Conservation (phyloP, 352 stramenopile species). For the Pythium phragmitis region DNA sequence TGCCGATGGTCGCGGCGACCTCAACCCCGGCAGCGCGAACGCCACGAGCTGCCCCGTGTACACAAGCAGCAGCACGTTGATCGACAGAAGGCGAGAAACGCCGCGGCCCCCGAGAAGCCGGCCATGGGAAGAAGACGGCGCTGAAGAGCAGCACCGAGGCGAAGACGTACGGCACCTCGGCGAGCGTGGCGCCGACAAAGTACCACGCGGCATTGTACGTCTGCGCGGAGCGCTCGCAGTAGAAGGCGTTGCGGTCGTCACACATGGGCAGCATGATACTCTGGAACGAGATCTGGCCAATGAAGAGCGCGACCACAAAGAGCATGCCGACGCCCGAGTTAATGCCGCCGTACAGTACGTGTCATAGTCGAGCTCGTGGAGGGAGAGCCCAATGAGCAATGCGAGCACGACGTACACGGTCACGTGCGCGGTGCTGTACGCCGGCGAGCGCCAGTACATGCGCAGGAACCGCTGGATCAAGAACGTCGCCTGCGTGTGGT, state of each 20-base stretch:
- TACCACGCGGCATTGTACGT: constrained; percentile 73
- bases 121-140: constrained; percentile 32
- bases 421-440: constrained; percentile 64
- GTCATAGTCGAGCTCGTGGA: constrained; percentile 21
- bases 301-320: constrained; percentile 70
- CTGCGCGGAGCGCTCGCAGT: constrained; percentile 41
- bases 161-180: constrained; percentile 53
- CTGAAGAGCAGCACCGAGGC: constrained; percentile 25
- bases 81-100: constrained; percentile 18
- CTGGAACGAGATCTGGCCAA: constrained; percentile 30
- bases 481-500: constrained; percentile 9
- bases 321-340: constrained; percentile 49
- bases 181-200: constrained; percentile 50
- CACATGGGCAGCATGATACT: constrained; percentile 15
- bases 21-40: constrained; percentile 30
- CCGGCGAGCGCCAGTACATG: constrained; percentile 69
- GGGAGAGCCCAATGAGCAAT: constrained; percentile 46
- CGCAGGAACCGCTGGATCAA: constrained; percentile 35
- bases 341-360: constrained; percentile 30
- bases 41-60: constrained; percentile 72
- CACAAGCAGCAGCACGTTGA: constrained; percentile 51
- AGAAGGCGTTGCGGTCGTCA: constrained; percentile 71
- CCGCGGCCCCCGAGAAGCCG: constrained; percentile 24
- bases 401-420: constrained; percentile 28
- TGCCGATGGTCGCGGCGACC: constrained; percentile 34